Conservation (phyloP, 2,329 filamentous ascomycete species). For the Sphaerostilbella broomeana region DNA sequence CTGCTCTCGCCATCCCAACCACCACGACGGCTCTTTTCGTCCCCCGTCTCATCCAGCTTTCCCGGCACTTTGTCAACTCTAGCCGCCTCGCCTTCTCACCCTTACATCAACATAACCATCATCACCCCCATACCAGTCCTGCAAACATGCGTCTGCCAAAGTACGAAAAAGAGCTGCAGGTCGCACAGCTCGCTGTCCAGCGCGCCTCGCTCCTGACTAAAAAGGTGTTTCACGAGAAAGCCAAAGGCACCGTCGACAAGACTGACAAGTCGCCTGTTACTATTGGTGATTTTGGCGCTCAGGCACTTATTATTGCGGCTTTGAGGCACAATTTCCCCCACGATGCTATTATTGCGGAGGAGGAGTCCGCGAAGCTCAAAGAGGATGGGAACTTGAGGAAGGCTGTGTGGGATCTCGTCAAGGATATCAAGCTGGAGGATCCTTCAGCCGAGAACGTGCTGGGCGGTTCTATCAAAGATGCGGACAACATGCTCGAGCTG, state of each 20-base stretch:
- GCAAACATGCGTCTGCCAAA: slow-evolving; percentile 22
- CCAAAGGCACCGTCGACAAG: slow-evolving; percentile 86
- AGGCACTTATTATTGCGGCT: slow-evolving; percentile 89
- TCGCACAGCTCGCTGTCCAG: slow-evolving; percentile 85
- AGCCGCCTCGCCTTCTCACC: slow-evolving; percentile 17
- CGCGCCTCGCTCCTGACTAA: slow-evolving; percentile 55
- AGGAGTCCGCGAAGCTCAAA: slow-evolving; percentile 78
- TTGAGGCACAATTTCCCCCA: slow-evolving; percentile 83
- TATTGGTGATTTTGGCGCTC: slow-evolving; percentile 95
- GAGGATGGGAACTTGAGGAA: slow-evolving; percentile 59
- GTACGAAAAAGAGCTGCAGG: slow-evolving; percentile 71
- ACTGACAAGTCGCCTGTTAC: slow-evolving; percentile 95
- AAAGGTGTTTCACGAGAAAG: slow-evolving; percentile 64
- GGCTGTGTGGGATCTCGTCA: slow-evolving; percentile 77
- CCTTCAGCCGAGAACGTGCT: slow-evolving; percentile 53
- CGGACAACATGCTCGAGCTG: slow-evolving; percentile 59
- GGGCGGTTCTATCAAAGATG: slow-evolving; percentile 61
- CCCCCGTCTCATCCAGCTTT: slow-evolving; percentile 22
- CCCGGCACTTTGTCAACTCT: slow-evolving; percentile 11
- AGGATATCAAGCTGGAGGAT: slow-evolving; percentile 58
- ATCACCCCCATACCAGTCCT: slow-evolving; percentile 17
- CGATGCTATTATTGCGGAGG: slow-evolving; percentile 90
- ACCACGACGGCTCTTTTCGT: slow-evolving; percentile 11
- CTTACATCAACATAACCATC: too few species aligned
- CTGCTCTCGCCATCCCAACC: slow-evolving; percentile 21